These are phyloP conservation scores for Alternaria viburni DNA, from an alignment of 2,329 filamentous ascomycete species.

Conservation along the genomic window DNA sequence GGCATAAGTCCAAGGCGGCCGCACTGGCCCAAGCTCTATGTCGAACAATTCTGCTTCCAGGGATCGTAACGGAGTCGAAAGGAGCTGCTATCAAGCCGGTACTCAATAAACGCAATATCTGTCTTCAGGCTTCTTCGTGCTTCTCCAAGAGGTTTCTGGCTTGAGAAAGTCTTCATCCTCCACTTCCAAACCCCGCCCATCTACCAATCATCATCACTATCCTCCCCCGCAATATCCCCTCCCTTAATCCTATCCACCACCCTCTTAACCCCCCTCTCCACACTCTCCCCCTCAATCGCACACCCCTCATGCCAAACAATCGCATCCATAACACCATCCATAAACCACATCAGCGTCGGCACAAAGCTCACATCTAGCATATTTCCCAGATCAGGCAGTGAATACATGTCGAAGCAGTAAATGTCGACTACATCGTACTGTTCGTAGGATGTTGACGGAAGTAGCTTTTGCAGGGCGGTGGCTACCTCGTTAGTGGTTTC, in stretches of 20 bases:
- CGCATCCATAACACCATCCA: conserved; percentile 27
- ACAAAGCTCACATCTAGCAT: conserved; percentile 31
- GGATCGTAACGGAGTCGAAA: not conserved
- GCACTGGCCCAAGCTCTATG: no score
- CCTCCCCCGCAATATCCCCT: conserved; percentile 29
- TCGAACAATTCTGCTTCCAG: not conserved
- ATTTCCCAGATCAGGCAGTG: conserved; percentile 26
- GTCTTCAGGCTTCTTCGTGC: not conserved
- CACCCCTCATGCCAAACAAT: conserved; percentile 35
- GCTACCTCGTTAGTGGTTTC: conserved; percentile 21
- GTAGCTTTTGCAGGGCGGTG: conserved; percentile 16
- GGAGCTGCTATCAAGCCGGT: not conserved
- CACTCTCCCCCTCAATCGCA: conserved; percentile 30
- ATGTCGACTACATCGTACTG: conserved; percentile 22
- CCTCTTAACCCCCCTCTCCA: conserved; percentile 28
- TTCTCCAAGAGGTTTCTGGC: not conserved
- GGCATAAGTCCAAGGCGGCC: not conserved
- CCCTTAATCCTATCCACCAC: conserved; percentile 34
- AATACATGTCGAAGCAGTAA: conserved; percentile 33
- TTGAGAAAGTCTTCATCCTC: not conserved
- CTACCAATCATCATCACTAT: conserved; percentile 27
- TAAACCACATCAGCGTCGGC: conserved; percentile 34
- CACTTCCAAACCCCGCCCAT: not conserved
- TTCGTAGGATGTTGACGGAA: conserved; percentile 18
- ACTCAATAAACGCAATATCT: not conserved